A percentile compares a stretch with the other conserved stretches of the same genome.
Conservation (phyloP, 805 yeast genomes). For the Spathaspora passalidarum region DNA sequence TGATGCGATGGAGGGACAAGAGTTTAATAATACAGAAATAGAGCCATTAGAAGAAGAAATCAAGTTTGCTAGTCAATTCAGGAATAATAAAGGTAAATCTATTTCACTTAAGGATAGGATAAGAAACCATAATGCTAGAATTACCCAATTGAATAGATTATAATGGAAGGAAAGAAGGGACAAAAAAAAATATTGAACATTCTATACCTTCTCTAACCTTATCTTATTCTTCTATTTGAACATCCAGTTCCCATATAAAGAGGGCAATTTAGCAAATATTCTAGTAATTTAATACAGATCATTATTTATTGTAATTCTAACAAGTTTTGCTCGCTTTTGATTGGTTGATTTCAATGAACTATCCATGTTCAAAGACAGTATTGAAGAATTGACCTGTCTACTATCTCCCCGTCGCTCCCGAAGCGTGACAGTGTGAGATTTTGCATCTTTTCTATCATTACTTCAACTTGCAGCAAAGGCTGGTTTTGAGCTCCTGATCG, state of each 20-base stretch:
- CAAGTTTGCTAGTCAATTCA: not conserved
- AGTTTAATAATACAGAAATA: not conserved
- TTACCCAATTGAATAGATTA: not conserved
- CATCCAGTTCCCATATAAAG: too few species aligned
- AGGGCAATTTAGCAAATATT: too few species aligned
- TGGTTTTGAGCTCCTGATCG: not conserved
- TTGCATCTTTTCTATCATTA: not conserved
- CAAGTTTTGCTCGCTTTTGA: not conserved
- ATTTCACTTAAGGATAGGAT: slow-evolving; percentile 1
- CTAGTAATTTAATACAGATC: not conserved
- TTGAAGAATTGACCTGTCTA: too few species aligned
- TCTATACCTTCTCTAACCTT: too few species aligned
- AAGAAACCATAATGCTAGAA: slow-evolving; percentile 3
- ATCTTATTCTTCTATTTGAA: too few species aligned
- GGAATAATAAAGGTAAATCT: not conserved
- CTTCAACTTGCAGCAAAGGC: not conserved
- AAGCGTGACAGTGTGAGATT: too few species aligned
- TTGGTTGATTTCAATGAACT: not conserved
- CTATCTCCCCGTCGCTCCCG: too few species aligned
- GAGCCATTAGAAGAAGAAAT: not conserved
- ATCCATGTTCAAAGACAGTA: too few species aligned
- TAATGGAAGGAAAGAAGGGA: not conserved
- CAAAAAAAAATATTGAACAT: too few species aligned
- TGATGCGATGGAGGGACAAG: not conserved
- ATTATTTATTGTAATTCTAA: not conserved